Percentiles rank a stretch among this genome's conserved stretches.
Conservation (phyloP, 805 yeast genomes). For the Candida vaughaniae region DNA sequence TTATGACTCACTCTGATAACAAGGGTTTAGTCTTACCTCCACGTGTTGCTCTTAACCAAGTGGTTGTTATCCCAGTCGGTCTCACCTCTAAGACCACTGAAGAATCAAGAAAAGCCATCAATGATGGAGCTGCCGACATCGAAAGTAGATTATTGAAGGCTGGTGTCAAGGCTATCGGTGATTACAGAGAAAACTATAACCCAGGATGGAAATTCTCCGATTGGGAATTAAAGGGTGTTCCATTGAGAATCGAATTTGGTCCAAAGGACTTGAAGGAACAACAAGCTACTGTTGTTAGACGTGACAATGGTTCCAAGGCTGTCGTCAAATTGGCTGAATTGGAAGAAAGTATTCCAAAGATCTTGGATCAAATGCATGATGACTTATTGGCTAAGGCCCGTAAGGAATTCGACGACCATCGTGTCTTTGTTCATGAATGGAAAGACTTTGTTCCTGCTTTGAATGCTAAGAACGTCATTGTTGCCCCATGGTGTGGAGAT, state of each 20-base stretch:
- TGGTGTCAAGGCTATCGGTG: conserved; percentile 78
- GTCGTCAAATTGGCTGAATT: conserved; percentile 59
- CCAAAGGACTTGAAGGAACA: conserved; percentile 87
- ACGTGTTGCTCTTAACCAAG: conserved; percentile 90
- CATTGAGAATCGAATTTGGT: conserved; percentile 91
- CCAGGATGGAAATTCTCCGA: conserved; percentile 99
- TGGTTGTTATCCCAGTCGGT: conserved; percentile 93
- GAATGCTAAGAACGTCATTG: conserved; percentile 84
- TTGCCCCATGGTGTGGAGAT: conserved; percentile 98
- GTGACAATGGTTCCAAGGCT: conserved; percentile 81
- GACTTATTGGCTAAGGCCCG: conserved; percentile 79
- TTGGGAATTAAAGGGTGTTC: conserved; percentile 95
- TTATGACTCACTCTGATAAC: conserved; percentile 97
- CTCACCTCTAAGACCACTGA: conserved; percentile 81
- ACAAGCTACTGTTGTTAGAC: conserved; percentile 86
- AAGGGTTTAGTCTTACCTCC: conserved; percentile 98
- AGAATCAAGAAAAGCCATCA: conserved; percentile 69
- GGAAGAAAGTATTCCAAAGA: conserved; percentile 64
- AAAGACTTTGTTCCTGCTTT: conserved; percentile 89
- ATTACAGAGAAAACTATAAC: conserved; percentile 89
- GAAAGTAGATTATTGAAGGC: conserved; percentile 59
- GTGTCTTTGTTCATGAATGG: conserved; percentile 80
- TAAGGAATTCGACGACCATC: conserved; percentile 77
- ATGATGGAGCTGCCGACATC: conserved; percentile 65
- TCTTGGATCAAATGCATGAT: conserved; percentile 78